These are phyloP conservation scores for Mucor mucedo DNA, from an alignment of 371 early-diverging fungal species.

Conservation along the genomic window DNA sequence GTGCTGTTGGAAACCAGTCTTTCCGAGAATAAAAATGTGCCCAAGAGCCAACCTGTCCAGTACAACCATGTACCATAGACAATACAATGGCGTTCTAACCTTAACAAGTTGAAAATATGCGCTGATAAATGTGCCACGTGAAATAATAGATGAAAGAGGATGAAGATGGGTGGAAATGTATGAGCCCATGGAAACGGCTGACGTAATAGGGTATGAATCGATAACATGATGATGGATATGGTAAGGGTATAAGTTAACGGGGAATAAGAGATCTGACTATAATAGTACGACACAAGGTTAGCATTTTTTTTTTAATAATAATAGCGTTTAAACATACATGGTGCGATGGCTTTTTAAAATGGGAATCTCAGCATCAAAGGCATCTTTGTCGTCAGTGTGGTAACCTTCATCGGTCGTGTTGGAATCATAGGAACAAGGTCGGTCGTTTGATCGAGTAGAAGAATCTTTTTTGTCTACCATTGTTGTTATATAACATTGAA, in stretches of 20 bases:
- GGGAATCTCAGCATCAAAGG: conserved; percentile 33
- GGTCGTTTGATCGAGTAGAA: too few relatives aligned
- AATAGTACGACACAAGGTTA: not conserved
- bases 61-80: conserved; percentile 69
- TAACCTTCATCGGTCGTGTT: conserved; percentile 38
- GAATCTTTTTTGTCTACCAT: too few relatives aligned
- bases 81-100: conserved; percentile 60
- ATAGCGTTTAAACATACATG: conserved; percentile 35
- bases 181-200: conserved; percentile 52
- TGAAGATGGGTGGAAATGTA: conserved; percentile 60
- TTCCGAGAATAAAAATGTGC: conserved; percentile 50
- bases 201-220: conserved; percentile 47
- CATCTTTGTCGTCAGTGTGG: conserved; percentile 20
- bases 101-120: conserved; percentile 48
- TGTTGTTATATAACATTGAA: too few relatives aligned
- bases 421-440: too few relatives aligned
- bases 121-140: conserved; percentile 57
- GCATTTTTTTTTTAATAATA: too few relatives aligned
- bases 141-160: conserved; percentile 57
- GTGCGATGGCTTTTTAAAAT: conserved; percentile 49
- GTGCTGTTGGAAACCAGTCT: conserved; percentile 21
- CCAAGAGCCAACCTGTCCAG: conserved; percentile 67
- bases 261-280: conserved; percentile 48
- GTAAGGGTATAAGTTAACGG: conserved; percentile 48
- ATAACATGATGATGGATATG: conserved; percentile 40